Percentiles rank a stretch among this genome's conserved stretches.
These are phyloP conservation scores for Dactylellina drechsleri DNA, from an alignment of 2,329 filamentous ascomycete species.

Conservation along the genomic window DNA sequence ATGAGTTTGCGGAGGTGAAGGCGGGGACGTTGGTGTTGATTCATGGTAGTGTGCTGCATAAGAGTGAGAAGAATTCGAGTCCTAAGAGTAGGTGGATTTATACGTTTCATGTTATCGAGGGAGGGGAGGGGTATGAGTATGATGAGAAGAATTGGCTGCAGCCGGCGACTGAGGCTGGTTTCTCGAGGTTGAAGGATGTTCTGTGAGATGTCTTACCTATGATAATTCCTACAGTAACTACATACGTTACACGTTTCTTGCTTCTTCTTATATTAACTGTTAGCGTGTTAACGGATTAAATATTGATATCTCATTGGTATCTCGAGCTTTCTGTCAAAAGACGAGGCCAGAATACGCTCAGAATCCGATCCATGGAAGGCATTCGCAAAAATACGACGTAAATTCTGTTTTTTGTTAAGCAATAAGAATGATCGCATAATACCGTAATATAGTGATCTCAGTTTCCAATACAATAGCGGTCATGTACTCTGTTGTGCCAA, in stretches of 20 bases:
- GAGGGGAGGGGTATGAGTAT: slow-evolving; percentile 74
- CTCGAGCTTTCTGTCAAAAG: too few species aligned
- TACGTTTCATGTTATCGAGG: slow-evolving; percentile 96
- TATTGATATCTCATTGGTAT: not conserved
- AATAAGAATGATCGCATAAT: too few species aligned
- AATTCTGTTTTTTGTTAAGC: too few species aligned
- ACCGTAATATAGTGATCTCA: too few species aligned
- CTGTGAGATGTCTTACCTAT: slow-evolving; percentile 10
- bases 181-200: slow-evolving; percentile 72
- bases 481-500: too few species aligned
- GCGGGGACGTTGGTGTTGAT: slow-evolving; percentile 91
- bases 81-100: slow-evolving; percentile 76
- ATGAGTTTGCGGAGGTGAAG: slow-evolving; percentile 86
- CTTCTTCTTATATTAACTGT: not conserved
- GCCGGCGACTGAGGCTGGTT: slow-evolving; percentile 79
- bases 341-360: too few species aligned
- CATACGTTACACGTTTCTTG: too few species aligned
- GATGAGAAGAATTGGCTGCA: slow-evolving; percentile 94
- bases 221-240: too few species aligned
- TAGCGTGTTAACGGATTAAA: too few species aligned
- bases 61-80: slow-evolving; percentile 92
- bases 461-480: too few species aligned
- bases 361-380: too few species aligned
- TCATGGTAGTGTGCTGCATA: slow-evolving; percentile 93
- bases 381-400: too few species aligned